Evolutionary conservation across 2,329 filamentous ascomycete species (phyloP), one percentile per base, ranked within the genome.

Genomic region (Aureobasidium namibiae): DNA sequence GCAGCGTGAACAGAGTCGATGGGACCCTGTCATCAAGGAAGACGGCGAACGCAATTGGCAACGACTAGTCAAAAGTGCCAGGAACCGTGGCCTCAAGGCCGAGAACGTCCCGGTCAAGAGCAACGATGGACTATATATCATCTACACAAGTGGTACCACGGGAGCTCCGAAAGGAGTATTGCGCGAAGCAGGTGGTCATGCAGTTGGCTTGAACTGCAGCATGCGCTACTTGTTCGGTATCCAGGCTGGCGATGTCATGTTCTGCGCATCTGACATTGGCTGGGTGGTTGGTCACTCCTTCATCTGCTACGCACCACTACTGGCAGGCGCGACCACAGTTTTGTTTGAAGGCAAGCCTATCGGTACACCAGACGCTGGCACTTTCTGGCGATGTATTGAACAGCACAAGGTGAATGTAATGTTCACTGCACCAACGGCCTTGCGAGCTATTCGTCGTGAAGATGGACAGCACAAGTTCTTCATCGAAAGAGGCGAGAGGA

Each of bases 261-360:
- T 90, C 69, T 88, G 85, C 6, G 87, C 88, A 1, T 90, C 86
- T 14, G 92, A 97, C 68, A 92, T 96, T 60, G 92, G 92, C 33
- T 96, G 92, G 92, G 90, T 92, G 0, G 89, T 94, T 0, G 89
- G 89, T 2, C 85, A 91, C 69, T 88, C 85, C 6, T 96, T 94
- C 70, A 96, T 96, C 63, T 78, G 96, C 13, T 96, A 96, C 68
- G 92, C 84, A 4, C 92, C 92, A 13, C 81, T 97, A 6, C 81
- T 96, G 1, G 84, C 87, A 0, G 92, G 92, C 5, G 91, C 92
- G 1, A 86, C 91, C 1, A 95, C 90, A 0, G 83, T 96, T 1
- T 78, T 96, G 0, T 96, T 91, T 71, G 92, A 96, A 74, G 92
- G 92, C n/a, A 96, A 96, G 65, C 92, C 92, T 0, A 80, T 96